Percentiles rank a stretch among this genome's conserved stretches.
These are phyloP conservation scores for Chlorencoelia australis DNA, from an alignment of 2,329 filamentous ascomycete genomes.

Conservation along the genomic window DNA sequence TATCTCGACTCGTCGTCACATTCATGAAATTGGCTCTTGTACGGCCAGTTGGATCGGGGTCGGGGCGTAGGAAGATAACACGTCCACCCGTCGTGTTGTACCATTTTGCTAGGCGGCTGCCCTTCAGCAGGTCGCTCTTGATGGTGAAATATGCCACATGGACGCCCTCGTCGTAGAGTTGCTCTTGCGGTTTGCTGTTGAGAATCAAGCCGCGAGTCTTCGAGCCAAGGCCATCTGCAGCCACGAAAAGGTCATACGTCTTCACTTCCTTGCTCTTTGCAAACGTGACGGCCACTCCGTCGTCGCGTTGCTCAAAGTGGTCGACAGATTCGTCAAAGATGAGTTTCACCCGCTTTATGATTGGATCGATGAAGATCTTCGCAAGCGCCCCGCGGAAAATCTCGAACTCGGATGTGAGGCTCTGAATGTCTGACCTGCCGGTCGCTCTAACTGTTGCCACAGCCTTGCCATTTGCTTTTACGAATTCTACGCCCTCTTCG, in stretches of 20 bases:
- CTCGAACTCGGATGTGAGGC: conserved; percentile 36
- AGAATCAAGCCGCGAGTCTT: conserved; percentile 36
- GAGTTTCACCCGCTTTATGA: conserved; percentile 20
- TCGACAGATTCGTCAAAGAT: conserved; percentile 32
- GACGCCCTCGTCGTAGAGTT: conserved; percentile 21
- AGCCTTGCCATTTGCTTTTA: conserved; percentile 29
- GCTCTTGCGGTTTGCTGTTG: conserved; percentile 29
- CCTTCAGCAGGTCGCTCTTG: conserved; percentile 30
- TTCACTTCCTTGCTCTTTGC: conserved; percentile 28
- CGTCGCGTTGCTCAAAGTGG: conserved; percentile 27
- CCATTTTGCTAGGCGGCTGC: conserved; percentile 28
- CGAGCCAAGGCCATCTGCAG: conserved; percentile 38
- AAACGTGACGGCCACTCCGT: conserved; percentile 31
- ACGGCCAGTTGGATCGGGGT: conserved; percentile 24
- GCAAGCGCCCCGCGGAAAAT: conserved; percentile 35
- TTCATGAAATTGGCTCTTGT: conserved; percentile 27
- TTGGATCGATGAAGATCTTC: conserved; percentile 30
- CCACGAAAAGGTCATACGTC: conserved; percentile 39
- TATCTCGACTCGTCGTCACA: conserved; percentile 27
- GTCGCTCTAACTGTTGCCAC: conserved; percentile 30
- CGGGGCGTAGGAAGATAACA: conserved; percentile 28
- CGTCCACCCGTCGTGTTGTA: conserved; percentile 32
- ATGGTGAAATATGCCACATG: conserved; percentile 36
- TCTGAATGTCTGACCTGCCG: conserved; percentile 29
- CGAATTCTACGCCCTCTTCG: conserved; percentile 34